Percentiles rank a stretch among this genome's conserved stretches.
Conservation (phyloP, 2,329 filamentous ascomycete genomes). For the Calonectria leucothoes region DNA sequence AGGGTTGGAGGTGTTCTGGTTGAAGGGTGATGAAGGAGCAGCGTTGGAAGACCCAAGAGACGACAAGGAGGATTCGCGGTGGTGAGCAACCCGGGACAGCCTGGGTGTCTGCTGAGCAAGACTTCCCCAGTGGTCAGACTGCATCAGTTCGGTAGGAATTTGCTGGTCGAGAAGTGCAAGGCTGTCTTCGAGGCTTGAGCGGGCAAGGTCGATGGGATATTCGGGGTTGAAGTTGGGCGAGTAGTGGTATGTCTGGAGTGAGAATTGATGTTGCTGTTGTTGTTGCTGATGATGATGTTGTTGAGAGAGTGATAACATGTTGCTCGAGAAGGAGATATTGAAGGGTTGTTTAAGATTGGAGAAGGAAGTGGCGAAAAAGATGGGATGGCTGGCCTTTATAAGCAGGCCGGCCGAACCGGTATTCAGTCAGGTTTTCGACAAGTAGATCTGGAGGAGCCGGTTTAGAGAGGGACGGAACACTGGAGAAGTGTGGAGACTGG, state of each 20-base stretch:
- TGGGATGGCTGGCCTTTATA: conserved; percentile 41
- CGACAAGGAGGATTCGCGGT: conserved; percentile 71
- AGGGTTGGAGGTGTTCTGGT: conserved; percentile 65
- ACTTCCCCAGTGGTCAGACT: conserved; percentile 55
- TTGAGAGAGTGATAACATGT: conserved; percentile 46
- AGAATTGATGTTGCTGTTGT: conserved; percentile 41
- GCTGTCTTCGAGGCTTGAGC: conserved; percentile 38
- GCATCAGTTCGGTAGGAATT: conserved; percentile 49
- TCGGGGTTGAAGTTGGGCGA: conserved; percentile 34
- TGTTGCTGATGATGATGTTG: conserved; percentile 31
- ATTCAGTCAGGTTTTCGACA: conserved; percentile 23
- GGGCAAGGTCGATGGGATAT: conserved; percentile 26
- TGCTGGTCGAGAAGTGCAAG: conserved; percentile 41
- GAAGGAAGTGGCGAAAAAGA: conserved; percentile 39
- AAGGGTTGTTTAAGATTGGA: conserved; percentile 36
- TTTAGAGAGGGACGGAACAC: conserved; percentile 14
- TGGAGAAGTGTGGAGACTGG: conserved; percentile 15
- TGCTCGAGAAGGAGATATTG: conserved; percentile 33
- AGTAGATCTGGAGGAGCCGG: conserved; percentile 20
- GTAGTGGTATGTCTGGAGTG: conserved; percentile 28
- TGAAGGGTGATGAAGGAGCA: conserved; percentile 70
- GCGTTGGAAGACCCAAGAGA: conserved; percentile 68
- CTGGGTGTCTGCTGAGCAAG: conserved; percentile 52
- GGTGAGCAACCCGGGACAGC: conserved; percentile 58
- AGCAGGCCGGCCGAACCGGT: conserved; percentile 24